A percentile compares a stretch with the other conserved stretches of the same genome.
Conservation (phyloP, 73 alveolate genomes). For the Paramecium octaurelia region DNA sequence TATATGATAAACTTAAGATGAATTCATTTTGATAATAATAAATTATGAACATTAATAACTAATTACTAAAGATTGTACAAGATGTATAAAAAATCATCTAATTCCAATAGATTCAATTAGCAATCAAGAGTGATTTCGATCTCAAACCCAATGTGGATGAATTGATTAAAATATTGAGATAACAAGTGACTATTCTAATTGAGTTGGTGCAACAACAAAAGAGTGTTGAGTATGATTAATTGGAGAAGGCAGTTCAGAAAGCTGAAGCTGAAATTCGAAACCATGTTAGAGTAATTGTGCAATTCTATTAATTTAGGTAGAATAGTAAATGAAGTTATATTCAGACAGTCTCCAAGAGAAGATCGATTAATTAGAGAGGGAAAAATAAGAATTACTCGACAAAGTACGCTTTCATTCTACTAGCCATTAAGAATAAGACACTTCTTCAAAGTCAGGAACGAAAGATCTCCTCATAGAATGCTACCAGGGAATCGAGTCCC, state of each 20-base stretch:
- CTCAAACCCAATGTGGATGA: not conserved
- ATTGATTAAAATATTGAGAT: not conserved
- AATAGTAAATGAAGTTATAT: not conserved
- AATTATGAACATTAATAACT: not conserved
- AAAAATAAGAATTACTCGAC: not conserved
- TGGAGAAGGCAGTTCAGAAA: not conserved
- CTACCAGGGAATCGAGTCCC: slow-evolving; percentile 17
- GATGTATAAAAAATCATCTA: not conserved
- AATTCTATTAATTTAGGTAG: not conserved
- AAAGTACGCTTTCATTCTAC: not conserved
- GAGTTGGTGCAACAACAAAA: not conserved
- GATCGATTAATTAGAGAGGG: slow-evolving; percentile 12
- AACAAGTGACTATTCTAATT: not conserved
- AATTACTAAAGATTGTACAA: not conserved
- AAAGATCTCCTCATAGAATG: not conserved
- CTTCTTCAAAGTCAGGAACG: not conserved
- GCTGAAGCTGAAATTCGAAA: slow-evolving; percentile 29
- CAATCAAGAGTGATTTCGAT: not conserved
- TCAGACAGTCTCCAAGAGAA: not conserved
- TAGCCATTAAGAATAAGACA: not conserved
- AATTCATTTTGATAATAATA: not conserved
- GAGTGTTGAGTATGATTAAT: slow-evolving; percentile 15
- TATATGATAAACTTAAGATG: not conserved
- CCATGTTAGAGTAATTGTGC: not conserved
- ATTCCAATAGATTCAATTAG: not conserved